Percentiles rank a stretch among this genome's conserved stretches.
These are phyloP conservation scores for California macrophylla DNA, from an alignment of 441 rosid genomes.

Conservation along the genomic window DNA sequence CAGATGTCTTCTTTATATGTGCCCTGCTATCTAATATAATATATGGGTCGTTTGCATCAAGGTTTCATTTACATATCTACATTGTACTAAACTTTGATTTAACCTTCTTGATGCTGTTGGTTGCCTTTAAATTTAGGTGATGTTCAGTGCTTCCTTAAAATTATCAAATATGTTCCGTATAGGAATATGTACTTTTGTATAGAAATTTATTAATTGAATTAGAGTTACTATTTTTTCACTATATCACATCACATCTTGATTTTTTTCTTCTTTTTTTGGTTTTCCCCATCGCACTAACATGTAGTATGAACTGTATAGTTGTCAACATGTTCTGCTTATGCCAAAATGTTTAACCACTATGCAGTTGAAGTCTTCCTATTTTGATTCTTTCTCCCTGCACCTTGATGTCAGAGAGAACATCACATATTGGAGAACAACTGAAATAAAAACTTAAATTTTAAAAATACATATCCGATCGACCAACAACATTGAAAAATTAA, in stretches of 20 bases:
- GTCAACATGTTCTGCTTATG: conserved; percentile 5
- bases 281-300: neutral
- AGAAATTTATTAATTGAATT: neutral
- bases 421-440: neutral
- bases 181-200: conserved; percentile 5
- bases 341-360: neutral
- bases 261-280: neutral
- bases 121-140: neutral
- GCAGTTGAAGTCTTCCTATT: neutral
- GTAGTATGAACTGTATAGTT: conserved; percentile 1
- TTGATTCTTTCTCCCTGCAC: neutral
- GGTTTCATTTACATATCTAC: conserved; percentile 32
- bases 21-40: conserved; percentile 64
- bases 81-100: neutral
- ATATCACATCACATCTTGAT: neutral
- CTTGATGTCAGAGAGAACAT: neutral
- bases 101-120: conserved; percentile 2
- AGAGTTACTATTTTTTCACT: neutral
- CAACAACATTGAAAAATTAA: too few species aligned
- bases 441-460: too few species aligned
- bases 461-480: too few species aligned
- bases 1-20: conserved; percentile 56
- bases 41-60: conserved; percentile 45
- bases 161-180: conserved; percentile 10
- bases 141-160: neutral